Evolutionary conservation across 305 asterid species (phyloP), one percentile per base, ranked within the genome.

Genomic region (Lippia alba): DNA sequence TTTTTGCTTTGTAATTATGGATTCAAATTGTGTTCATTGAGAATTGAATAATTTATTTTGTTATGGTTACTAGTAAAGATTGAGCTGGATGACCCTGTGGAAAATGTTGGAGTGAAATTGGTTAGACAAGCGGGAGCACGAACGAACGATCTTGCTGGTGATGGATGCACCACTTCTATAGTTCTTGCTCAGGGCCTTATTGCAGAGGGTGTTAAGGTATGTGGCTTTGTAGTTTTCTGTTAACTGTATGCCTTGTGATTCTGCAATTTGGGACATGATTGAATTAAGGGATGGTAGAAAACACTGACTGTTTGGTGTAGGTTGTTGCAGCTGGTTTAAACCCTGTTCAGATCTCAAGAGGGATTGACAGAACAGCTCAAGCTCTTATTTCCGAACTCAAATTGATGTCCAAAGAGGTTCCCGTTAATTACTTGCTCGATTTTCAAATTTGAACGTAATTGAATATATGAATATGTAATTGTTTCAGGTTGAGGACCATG

Each of bases 41-140:
- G 56, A 56, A 30, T 45, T 48, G 70, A 53, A 17, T 62, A 50
- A 73, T 71, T 73, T 77, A 79, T 66, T 67, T 66, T 81, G 74
- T 80, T 71, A 12, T 79, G 78, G 61, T 75, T 70, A 80, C 84
- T 76, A 77, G 86, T 74, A 78, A 83, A 91, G 97, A 87, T 91
- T 78, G 96, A 87, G 88, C 88, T 91, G 81, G 96, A 91, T 40
- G 97, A 89, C 75, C 91, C 96, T 69, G 67, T 91, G 76, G 96
- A 91, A 81, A 81, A 87, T 73, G 96, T 91, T 12, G 97, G 96
- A 67, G 96, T 91, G 34, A 91, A 91, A 73, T 61, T 91, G 81
- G 89, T 89, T 71, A 86, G 97, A 77, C 96, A 83, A 74, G 97
- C 96, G 0, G 97, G 97, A 63, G 96, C 97, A 19, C 87, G 75